Evolutionary conservation across 441 rosid genomes (phyloP).

Genomic region (Gossypium gossypioides): DNA sequence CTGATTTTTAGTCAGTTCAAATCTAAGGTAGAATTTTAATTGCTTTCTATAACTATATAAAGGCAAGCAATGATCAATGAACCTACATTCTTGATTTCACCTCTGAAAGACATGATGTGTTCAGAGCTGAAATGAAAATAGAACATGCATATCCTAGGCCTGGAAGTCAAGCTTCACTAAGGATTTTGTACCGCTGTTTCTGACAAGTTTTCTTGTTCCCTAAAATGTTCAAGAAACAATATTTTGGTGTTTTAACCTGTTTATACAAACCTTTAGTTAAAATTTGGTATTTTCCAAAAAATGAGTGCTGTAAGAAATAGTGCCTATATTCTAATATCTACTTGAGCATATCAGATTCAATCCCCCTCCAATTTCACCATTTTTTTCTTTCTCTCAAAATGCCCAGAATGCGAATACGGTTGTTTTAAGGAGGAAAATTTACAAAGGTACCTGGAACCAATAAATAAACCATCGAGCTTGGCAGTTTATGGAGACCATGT

Average conservation of each 20-base stretch:
- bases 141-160: not conserved
- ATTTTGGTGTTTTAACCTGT: not conserved
- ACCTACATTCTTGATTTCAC: not conserved
- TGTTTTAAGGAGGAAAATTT: not conserved
- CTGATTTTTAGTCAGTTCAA: not conserved
- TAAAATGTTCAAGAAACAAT: not conserved
- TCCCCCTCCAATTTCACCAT: not conserved
- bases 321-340: not conserved
- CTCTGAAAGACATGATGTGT: not conserved
- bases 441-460: constrained; percentile 69
- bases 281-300: not conserved
- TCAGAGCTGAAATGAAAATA: constrained; percentile 6
- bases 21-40: not conserved
- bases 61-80: not conserved
- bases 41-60: not conserved
- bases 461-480: constrained; percentile 71
- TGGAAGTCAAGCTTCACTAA: not conserved
- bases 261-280: not conserved
- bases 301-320: not conserved
- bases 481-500: constrained; percentile 86
- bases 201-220: not conserved
- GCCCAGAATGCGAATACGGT: not conserved
- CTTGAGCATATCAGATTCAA: not conserved
- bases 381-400: not conserved
- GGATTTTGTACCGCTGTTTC: not conserved